Percentiles rank a stretch among this genome's conserved stretches.
These are phyloP conservation scores for Jackrogersella minutella DNA, from an alignment of 495 filamentous ascomycete genomes.

Conservation along the genomic window DNA sequence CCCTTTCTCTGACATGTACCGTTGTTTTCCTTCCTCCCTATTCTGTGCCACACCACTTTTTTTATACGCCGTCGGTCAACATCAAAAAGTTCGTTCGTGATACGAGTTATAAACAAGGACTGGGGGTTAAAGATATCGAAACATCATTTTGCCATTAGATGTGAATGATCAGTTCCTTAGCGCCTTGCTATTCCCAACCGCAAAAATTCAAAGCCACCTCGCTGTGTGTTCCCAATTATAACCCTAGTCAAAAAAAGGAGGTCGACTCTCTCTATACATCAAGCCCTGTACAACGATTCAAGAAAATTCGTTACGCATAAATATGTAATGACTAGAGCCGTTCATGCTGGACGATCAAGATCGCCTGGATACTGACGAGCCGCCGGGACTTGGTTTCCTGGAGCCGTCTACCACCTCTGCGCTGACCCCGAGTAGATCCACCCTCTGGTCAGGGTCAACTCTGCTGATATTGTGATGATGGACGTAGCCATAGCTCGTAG, in stretches of 20 bases:
- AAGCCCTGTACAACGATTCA: constrained; percentile 37
- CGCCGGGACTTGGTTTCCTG: constrained; percentile 31
- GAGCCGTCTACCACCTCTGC: constrained; percentile 60
- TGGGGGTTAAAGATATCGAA: constrained; percentile 24
- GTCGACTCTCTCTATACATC: constrained; percentile 40
- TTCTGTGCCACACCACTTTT: constrained; percentile 34
- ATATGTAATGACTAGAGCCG: constrained; percentile 9
- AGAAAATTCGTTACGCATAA: constrained; percentile 43
- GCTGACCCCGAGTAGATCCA: constrained; percentile 53
- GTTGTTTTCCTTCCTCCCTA: constrained; percentile 14
- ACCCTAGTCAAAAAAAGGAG: constrained; percentile 8
- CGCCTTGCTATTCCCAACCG: constrained; percentile 39
- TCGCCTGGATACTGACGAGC: constrained; percentile 30
- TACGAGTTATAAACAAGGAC: constrained; percentile 34
- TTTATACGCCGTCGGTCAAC: constrained; percentile 50
- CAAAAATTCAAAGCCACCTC: constrained; percentile 36
- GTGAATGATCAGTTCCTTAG: constrained; percentile 38
- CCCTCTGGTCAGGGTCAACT: constrained; percentile 57
- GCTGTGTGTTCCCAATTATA: constrained; percentile 33
- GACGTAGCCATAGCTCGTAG: constrained; percentile 77
- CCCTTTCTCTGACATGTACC: constrained; percentile 35
- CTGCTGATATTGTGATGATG: constrained; percentile 69
- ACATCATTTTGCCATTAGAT: constrained; percentile 24
- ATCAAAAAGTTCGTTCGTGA: constrained; percentile 6
- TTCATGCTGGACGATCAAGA: constrained; percentile 7